Evolutionary conservation across 495 filamentous ascomycete genomes (phyloP).

Genomic region (Hypoxylon fuscum): DNA sequence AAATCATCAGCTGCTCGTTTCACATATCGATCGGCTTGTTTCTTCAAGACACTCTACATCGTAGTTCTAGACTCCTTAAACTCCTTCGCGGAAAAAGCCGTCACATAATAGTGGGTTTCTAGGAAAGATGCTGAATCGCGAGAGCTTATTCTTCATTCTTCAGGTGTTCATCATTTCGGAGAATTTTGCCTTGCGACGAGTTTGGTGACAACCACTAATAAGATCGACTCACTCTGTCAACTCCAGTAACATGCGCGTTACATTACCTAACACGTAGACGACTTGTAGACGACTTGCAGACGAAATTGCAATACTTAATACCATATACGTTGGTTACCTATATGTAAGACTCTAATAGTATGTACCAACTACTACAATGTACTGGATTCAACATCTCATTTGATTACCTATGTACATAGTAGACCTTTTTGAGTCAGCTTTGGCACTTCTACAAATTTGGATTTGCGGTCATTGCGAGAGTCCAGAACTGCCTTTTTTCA

Average conservation of each 20-base stretch:
- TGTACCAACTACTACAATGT: too few relatives aligned
- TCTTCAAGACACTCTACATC: too few relatives aligned
- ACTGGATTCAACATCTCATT: too few relatives aligned
- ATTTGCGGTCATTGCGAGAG: neutral
- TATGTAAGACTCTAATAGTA: too few relatives aligned
- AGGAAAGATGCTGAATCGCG: neutral
- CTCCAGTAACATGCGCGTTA: neutral
- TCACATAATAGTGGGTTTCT: neutral
- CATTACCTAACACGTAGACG: constrained; percentile 15
- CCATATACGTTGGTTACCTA: constrained; percentile 14
- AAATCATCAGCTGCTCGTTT: constrained; percentile 16
- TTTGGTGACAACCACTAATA: constrained; percentile 3
- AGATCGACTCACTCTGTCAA: constrained; percentile 10
- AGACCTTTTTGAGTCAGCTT: too few relatives aligned
- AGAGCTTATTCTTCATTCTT: neutral
- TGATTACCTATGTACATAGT: too few relatives aligned
- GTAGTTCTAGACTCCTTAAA: neutral
- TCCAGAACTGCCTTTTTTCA: neutral
- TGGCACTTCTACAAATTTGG: neutral
- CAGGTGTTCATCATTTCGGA: too few relatives aligned
- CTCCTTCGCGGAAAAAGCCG: neutral
- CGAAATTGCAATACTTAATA: constrained; percentile 11
- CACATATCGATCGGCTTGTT: constrained; percentile 6
- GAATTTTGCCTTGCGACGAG: constrained; percentile 29
- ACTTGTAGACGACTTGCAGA: constrained; percentile 1